These are phyloP conservation scores for Trametes cinnabarina DNA, from an alignment of 768 basidiomycete species.

Conservation along the genomic window DNA sequence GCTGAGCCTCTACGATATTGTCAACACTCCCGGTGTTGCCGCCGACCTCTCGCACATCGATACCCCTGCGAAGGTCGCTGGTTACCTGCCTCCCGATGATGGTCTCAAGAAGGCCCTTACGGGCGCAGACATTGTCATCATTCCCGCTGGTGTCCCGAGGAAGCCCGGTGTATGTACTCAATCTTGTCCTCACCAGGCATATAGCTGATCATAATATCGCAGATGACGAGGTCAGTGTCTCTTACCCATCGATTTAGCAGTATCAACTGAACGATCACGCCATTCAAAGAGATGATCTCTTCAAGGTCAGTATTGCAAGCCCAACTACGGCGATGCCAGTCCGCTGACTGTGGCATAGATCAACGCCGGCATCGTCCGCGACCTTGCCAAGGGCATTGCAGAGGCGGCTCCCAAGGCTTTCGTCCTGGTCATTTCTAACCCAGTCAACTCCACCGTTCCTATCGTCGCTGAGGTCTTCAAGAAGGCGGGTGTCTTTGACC, in stretches of 20 bases:
- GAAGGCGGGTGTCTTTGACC: slow-evolving; percentile 86
- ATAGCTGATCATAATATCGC: neutral
- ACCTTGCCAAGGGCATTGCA: slow-evolving; percentile 89
- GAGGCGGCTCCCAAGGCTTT: slow-evolving; percentile 82
- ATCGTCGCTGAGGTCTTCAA: slow-evolving; percentile 96
- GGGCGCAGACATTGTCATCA: slow-evolving; percentile 88
- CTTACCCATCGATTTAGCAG: neutral
- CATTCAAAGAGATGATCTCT: slow-evolving; percentile 77
- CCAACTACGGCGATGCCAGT: too few relatives aligned
- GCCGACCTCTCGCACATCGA: slow-evolving; percentile 93
- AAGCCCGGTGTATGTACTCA: slow-evolving; percentile 78
- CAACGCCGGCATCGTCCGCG: slow-evolving; percentile 95
- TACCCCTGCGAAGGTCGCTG: slow-evolving; percentile 80
- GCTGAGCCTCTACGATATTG: slow-evolving; percentile 94
- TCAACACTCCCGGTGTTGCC: slow-evolving; percentile 95
- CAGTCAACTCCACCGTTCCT: slow-evolving; percentile 98
- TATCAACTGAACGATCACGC: neutral
- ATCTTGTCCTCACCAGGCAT: neutral
- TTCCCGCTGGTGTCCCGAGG: slow-evolving; percentile 94
- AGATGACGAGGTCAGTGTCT: slow-evolving; percentile 51
- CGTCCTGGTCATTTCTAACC: slow-evolving; percentile 97
- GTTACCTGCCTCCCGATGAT: slow-evolving; percentile 76
- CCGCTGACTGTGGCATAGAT: slow-evolving; percentile 50
- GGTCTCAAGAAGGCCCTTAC: slow-evolving; percentile 80
- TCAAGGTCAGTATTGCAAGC: too few relatives aligned